Percentiles rank a stretch among this genome's conserved stretches.
These are phyloP conservation scores for Lentinula boryana DNA, from an alignment of 768 basidiomycete genomes.

Conservation along the genomic window DNA sequence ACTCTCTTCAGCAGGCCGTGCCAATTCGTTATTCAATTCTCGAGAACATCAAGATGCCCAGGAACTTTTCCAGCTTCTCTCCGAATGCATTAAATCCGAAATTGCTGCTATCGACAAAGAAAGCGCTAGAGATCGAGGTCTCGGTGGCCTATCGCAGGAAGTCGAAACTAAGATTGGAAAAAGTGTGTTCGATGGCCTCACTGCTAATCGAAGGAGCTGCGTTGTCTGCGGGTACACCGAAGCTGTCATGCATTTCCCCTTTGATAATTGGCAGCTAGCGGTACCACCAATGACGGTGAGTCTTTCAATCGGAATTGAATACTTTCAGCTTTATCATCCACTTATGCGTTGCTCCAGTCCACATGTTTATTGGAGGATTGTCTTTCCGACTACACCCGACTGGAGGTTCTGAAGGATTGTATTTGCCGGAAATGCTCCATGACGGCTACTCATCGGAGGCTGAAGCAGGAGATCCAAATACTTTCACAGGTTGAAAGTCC, in stretches of 20 bases:
- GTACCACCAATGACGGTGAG: conserved; percentile 60
- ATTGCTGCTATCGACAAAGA: conserved; percentile 68
- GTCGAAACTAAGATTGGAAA: conserved; percentile 35
- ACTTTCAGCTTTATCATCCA: conserved; percentile 7
- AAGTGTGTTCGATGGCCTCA: conserved; percentile 84
- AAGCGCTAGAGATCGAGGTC: conserved; percentile 61
- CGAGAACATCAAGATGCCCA: conserved; percentile 98
- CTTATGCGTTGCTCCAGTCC: conserved; percentile 29
- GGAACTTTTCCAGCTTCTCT: conserved; percentile 92
- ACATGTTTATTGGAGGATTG: conserved; percentile 75
- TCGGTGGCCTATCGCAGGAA: conserved; percentile 46
- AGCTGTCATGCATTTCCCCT: conserved; percentile 86
- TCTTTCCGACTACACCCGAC: conserved; percentile 80
- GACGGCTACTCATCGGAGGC: conserved; percentile 62
- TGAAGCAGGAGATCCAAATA: conserved; percentile 56
- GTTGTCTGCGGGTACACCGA: conserved; percentile 89
- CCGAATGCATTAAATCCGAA: conserved; percentile 87
- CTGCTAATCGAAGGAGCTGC: conserved; percentile 86
- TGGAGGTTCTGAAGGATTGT: conserved; percentile 88
- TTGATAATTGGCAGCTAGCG: conserved; percentile 80
- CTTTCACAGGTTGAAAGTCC: conserved; percentile 45
- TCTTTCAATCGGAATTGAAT: conserved; percentile 13
- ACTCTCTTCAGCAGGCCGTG: conserved; percentile 49
- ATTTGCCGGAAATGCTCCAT: conserved; percentile 91
- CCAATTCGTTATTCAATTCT: conserved; percentile 69